A percentile compares a stretch with the other conserved stretches of the same genome.
phyloP scores from a whole-genome alignment of 2,329 filamentous ascomycete genomes.

The Monosporascus sp. region DNA sequence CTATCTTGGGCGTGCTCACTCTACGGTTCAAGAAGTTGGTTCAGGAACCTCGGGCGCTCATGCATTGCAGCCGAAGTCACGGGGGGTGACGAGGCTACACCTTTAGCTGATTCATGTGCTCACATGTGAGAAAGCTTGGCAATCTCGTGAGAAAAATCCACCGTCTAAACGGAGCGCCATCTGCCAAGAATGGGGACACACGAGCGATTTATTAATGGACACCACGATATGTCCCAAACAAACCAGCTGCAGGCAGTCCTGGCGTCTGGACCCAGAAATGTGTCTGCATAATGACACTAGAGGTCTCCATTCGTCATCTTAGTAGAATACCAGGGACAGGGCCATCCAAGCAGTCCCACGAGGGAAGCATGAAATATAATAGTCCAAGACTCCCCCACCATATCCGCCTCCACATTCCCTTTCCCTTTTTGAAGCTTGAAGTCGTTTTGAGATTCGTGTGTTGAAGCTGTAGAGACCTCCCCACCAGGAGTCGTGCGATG shows the following conservation, averaged over 20 bases:
- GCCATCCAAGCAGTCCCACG: background rate
- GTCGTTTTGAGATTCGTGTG: background rate
- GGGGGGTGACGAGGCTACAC: background rate
- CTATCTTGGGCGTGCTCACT: background rate
- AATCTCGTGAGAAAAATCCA: background rate
- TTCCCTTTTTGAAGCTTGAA: slow-evolving; percentile 2
- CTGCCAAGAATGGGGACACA: background rate
- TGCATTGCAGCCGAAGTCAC: background rate
- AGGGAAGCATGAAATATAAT: slow-evolving; percentile 2
- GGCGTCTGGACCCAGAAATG: background rate
- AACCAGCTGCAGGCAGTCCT: background rate
- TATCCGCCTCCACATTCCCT: slow-evolving; percentile 19
- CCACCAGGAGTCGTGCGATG: background rate
- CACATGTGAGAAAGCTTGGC: background rate
- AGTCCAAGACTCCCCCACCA: background rate
- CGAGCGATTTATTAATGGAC: background rate
- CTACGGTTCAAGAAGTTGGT: background rate
- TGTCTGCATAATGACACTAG: background rate
- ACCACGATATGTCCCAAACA: background rate
- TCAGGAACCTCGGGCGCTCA: background rate
- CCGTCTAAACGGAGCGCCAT: background rate
- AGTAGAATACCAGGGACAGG: background rate
- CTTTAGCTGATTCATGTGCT: background rate
- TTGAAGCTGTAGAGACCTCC: background rate
- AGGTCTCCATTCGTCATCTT: background rate